A percentile compares a stretch with the other conserved stretches of the same genome.
These are phyloP conservation scores for Pichia scutulata DNA, from an alignment of 805 yeast genomes.

Conservation along the genomic window DNA sequence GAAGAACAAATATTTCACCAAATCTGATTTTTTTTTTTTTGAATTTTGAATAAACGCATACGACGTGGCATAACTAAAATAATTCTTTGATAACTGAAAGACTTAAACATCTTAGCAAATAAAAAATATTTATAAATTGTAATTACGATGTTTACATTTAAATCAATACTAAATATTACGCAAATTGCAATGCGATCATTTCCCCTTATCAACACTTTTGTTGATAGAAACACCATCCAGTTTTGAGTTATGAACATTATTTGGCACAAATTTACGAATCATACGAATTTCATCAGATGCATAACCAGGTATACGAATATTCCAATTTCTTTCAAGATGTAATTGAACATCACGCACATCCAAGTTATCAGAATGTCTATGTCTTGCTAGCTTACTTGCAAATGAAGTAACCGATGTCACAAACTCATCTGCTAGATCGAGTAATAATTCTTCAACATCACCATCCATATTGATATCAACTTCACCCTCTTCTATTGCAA, in stretches of 20 bases:
- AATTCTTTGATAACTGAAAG: background rate
- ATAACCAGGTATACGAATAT: constrained; percentile 88
- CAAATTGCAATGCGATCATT: background rate
- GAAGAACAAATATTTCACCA: background rate
- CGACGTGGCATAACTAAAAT: background rate
- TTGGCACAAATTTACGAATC: constrained; percentile 66
- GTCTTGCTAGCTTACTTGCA: constrained; percentile 93
- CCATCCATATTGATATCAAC: constrained; percentile 89
- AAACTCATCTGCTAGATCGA: constrained; percentile 94
- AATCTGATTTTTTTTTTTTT: background rate
- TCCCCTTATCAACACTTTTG: constrained; percentile 48
- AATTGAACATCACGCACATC: constrained; percentile 88
- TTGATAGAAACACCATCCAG: constrained; percentile 60
- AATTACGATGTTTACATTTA: no score
- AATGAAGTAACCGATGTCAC: constrained; percentile 84
- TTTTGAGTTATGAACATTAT: constrained; percentile 55
- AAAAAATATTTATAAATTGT: background rate
- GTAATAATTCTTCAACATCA: constrained; percentile 83
- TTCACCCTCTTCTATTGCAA: constrained; percentile 84
- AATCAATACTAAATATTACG: background rate
- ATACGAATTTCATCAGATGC: constrained; percentile 84
- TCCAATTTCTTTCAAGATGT: constrained; percentile 91
- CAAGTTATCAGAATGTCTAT: constrained; percentile 77
- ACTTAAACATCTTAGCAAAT: no score
- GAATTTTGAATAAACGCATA: background rate